Base-by-base conservation (phyloP, 306 rosid species). In the Argentina anserina region DNA sequence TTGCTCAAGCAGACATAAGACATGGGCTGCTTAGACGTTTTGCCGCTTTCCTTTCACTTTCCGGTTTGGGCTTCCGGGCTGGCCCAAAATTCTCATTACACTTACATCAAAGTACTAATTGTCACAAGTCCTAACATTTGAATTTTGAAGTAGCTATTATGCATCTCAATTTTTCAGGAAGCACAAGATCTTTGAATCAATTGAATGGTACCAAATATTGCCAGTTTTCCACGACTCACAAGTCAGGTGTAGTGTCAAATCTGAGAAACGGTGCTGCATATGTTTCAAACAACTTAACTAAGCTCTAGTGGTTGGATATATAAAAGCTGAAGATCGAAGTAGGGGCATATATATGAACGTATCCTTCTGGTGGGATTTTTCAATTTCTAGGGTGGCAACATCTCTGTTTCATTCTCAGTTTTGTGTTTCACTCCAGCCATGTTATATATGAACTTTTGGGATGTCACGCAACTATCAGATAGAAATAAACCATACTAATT, bases 321-420 rank as follows among this genome's bases (percentile, higher is more conserved):
- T 42, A 21, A 46, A 69, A 47, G n/a, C n/a, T n/a, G n/a, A n/a
- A n/a, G n/a, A n/a, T n/a, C n/a, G 61, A 49, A 69, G 73, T 69
- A 69, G 63, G 63, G 63, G 34, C 73, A 69, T 33, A 33, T 33
- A 5, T 17, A 31, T 0, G 11, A 34, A 50, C 36, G 63, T 50
- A 69, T 34, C 21, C 28, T 31, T 69, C 62, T 1, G 73, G 21
- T 50, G 46, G 21, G 18, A 50, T 18, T 50, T 18, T 50, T 69
- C 73, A 69, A 8, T 7, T 34, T 50, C 23, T 6, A 21, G 73
- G 46, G 40, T 34, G 34, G n/a, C 15, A 69, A 9, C 34, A 69
- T 69, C 47, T 69, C 73, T n/a, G 23, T 49, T 69, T 69, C 58
- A 6, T n/a, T 20, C 15, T 49, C 42, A 3, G 3, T 41, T 33